phyloP scores from a whole-genome alignment of 2,329 filamentous ascomycete species.

The Fusarium sp. region DNA sequence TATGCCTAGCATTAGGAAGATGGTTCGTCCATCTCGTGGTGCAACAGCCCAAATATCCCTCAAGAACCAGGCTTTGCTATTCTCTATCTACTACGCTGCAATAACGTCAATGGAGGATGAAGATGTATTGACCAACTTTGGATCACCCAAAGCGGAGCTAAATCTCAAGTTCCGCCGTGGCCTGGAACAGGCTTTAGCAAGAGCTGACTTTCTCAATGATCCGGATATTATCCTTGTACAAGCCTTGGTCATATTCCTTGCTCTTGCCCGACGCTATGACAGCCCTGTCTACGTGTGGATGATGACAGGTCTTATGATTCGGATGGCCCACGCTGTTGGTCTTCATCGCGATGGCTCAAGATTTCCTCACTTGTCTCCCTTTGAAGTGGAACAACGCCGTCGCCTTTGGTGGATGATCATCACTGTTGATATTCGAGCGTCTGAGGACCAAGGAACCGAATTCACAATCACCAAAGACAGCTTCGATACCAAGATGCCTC shows the following conservation, averaged over 20 bases:
- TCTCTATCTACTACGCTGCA: conserved; percentile 69
- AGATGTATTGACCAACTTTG: conserved; percentile 65
- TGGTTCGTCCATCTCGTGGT: conserved; percentile 54
- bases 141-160: conserved; percentile 60
- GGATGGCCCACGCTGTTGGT: conserved; percentile 67
- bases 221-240: conserved; percentile 72
- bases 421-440: conserved; percentile 70
- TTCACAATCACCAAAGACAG: conserved; percentile 60
- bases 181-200: conserved; percentile 71
- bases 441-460: conserved; percentile 70
- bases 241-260: conserved; percentile 71
- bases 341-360: conserved; percentile 69
- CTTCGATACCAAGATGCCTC: conserved; percentile 67
- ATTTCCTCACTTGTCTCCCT: conserved; percentile 66
- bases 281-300: conserved; percentile 71
- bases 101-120: conserved; percentile 70
- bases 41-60: conserved; percentile 53
- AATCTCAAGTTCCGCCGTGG: conserved; percentile 65
- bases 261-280: conserved; percentile 65
- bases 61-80: conserved; percentile 66
- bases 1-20: conserved; percentile 57
- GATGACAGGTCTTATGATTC: conserved; percentile 71
- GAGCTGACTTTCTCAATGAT: conserved; percentile 71
- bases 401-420: conserved; percentile 73
- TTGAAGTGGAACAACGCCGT: conserved; percentile 73